phyloP scores from a whole-genome alignment of 495 filamentous ascomycete genomes.

The Penicillium diatomitis region DNA sequence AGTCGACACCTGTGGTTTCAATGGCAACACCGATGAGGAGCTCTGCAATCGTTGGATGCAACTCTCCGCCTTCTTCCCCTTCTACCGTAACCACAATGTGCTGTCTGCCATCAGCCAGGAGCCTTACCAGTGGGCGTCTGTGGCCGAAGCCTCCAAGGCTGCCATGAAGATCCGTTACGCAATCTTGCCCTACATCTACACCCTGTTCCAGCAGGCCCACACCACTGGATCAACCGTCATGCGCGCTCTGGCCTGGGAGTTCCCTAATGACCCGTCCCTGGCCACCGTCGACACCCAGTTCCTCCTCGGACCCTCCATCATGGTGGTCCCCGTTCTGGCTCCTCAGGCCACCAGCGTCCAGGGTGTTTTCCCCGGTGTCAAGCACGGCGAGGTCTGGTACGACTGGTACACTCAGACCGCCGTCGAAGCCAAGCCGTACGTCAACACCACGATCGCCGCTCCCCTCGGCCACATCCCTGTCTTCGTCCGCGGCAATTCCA shows the following conservation, averaged over 20 bases:
- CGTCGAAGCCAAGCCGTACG: slow-evolving; percentile 43
- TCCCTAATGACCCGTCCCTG: slow-evolving; percentile 64
- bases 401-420: slow-evolving; percentile 66
- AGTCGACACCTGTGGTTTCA: slow-evolving; percentile 74
- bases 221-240: slow-evolving; percentile 64
- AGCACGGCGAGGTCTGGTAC: slow-evolving; percentile 60
- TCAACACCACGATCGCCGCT: slow-evolving; percentile 65
- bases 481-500: slow-evolving; percentile 58
- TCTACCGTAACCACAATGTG: slow-evolving; percentile 79
- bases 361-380: slow-evolving; percentile 71
- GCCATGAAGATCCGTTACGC: slow-evolving; percentile 70
- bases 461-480: slow-evolving; percentile 75
- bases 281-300: slow-evolving; percentile 65
- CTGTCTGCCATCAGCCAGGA: slow-evolving; percentile 59
- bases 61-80: slow-evolving; percentile 76
- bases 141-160: slow-evolving; percentile 52
- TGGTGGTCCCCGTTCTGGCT: slow-evolving; percentile 65
- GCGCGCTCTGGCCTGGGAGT: slow-evolving; percentile 78
- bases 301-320: slow-evolving; percentile 59
- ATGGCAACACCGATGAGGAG: slow-evolving; percentile 59
- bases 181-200: slow-evolving; percentile 76
- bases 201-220: slow-evolving; percentile 63
- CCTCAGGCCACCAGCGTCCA: slow-evolving; percentile 56
- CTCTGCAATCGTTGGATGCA: slow-evolving; percentile 86
- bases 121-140: slow-evolving; percentile 64